Percentiles rank a stretch among this genome's conserved stretches.
These are phyloP conservation scores for Kregervanrija delftensis DNA, from an alignment of 805 yeast genomes.

Conservation along the genomic window DNA sequence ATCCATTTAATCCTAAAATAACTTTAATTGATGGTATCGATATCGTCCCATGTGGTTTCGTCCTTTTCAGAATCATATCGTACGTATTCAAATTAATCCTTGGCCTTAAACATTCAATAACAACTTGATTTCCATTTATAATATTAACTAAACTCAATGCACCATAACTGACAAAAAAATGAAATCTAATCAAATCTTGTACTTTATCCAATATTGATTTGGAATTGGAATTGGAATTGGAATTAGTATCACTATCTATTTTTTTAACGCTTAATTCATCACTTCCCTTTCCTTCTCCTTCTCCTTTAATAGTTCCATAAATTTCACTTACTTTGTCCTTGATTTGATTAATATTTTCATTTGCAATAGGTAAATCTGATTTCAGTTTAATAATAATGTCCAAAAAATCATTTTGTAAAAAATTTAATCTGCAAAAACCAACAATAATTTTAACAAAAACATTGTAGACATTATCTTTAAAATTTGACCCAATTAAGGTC, in stretches of 20 bases:
- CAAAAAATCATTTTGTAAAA: conserved; percentile 8
- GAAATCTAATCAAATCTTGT: too few relatives aligned
- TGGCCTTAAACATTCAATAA: conserved; percentile 10
- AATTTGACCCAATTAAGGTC: background rate
- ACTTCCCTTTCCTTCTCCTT: background rate
- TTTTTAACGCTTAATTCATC: background rate
- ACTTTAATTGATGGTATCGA: conserved; percentile 36
- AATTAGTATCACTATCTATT: too few relatives aligned
- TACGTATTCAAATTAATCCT: conserved; percentile 9
- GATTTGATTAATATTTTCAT: conserved; percentile 2
- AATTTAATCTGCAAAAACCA: conserved; percentile 8
- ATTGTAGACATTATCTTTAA: background rate
- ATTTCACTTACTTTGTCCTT: background rate
- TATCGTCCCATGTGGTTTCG: conserved; percentile 33
- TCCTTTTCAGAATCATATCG: conserved; percentile 8
- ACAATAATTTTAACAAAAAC: background rate
- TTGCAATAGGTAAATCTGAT: conserved; percentile 1
- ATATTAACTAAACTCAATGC: too few relatives aligned
- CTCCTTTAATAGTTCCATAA: too few relatives aligned
- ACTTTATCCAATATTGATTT: too few relatives aligned
- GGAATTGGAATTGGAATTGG: too few relatives aligned
- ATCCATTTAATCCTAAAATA: conserved; percentile 25
- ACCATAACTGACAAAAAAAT: too few relatives aligned
- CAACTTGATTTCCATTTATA: conserved; percentile 11
- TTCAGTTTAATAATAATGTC: conserved; percentile 3